Base-by-base conservation (phyloP, 2,329 filamentous ascomycete species). In the Diaporthe citriasiana region DNA sequence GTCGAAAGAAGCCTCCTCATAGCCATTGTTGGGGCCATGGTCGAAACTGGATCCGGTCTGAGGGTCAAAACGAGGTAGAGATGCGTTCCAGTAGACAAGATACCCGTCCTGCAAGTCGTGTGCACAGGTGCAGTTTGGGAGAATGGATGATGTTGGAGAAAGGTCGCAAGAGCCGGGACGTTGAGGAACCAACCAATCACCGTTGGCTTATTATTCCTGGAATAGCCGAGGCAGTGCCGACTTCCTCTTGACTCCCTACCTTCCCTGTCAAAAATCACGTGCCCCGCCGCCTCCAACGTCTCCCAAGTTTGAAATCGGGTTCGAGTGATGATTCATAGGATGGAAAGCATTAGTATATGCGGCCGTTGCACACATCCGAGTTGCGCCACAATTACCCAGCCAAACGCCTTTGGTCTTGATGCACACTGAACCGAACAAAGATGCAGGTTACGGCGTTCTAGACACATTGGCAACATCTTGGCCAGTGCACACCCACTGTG, bases 1-100 rank as follows among this genome's bases (percentile, higher is more conserved):
- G 85, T 85, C 80, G 86, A 82, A 82, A 87, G 85, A 81, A 92
- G 83, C 83, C 89, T 89, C 84, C 90, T 89, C 87, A 91, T 85
- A 82, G 89, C 89, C 86, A 91, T 90, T 85, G 89, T 89, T 82
- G 90, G 90, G 84, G 90, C 89, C 86, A 89, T 91, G 80, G 77
- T 82, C 72, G 51, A 77, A 76, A 50, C n/a, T 17, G 30, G 9
- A 30, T 30, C 50, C 57, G 56, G 27, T 70, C 73, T 77, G 76
- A 57, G 66, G 60, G 76, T 84, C 79, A 80, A 77, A 63, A 66
- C 56, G 38, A 45, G 63, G 25, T 25, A 53, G 51, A 70, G 47
- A 40, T 73, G 56, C 19, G 71, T 75, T 63, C 45, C 79, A 80
- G 76, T 79, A 76, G 75, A 77, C 77, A 75, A 73, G 73, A 65